Evolutionary conservation across 2,329 filamentous ascomycete species (phyloP).

Genomic region (Hypoxylon sp.): DNA sequence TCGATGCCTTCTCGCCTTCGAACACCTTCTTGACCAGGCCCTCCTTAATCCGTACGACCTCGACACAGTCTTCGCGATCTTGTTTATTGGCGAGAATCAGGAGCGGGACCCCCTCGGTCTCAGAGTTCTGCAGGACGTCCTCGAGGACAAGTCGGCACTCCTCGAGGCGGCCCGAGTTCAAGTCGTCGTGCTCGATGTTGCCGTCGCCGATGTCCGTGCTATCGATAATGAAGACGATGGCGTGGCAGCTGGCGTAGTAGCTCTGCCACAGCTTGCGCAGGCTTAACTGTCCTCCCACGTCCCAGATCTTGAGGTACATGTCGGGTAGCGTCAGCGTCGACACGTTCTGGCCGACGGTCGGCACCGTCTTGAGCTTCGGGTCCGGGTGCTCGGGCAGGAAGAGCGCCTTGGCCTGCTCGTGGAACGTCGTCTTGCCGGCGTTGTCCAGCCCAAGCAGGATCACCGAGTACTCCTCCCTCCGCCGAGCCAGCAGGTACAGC

Average conservation of each 20-base stretch:
- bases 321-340: constrained; percentile 89
- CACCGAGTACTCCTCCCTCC: constrained; percentile 99
- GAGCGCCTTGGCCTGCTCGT: constrained; percentile 93
- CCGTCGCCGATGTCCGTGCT: constrained; percentile 92
- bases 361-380: constrained; percentile 86
- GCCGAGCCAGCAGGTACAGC: constrained; percentile 93
- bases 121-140: constrained; percentile 86
- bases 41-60: constrained; percentile 97
- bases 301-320: constrained; percentile 99
- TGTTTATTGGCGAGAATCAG: constrained; percentile 97
- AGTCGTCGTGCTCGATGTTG: constrained; percentile 64
- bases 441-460: constrained; percentile 98
- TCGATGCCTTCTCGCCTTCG: constrained; percentile 89
- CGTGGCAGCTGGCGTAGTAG: constrained; percentile 94
- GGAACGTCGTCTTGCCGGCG: constrained; percentile 97
- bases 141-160: constrained; percentile 93
- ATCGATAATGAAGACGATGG: constrained; percentile 98
- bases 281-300: constrained; percentile 92
- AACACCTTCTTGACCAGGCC: constrained; percentile 95
- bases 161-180: constrained; percentile 74
- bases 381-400: constrained; percentile 73
- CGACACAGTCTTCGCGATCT: constrained; percentile 95
- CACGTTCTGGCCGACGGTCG: constrained; percentile 97
- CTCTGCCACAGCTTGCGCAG: constrained; percentile 93
- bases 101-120: constrained; percentile 91